Evolutionary conservation across 2,329 filamentous ascomycete species (phyloP), one percentile per base, ranked within the genome.

Genomic region (Diaporthe sp.): DNA sequence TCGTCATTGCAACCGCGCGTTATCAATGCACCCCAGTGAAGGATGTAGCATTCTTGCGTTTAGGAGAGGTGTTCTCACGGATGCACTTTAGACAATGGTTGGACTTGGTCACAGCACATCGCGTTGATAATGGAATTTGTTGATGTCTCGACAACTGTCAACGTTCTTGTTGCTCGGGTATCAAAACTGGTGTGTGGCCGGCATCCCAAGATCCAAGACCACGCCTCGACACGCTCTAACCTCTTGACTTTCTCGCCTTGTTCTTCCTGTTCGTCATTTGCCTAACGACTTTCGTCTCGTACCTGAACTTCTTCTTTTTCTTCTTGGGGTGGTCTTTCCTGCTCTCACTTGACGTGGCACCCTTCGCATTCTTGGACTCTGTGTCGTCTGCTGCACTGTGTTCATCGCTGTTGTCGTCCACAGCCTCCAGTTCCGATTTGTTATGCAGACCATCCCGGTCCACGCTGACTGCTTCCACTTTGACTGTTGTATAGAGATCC

Each of bases 401-500:
- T 13, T 81, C 81, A 15, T 84, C 83, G 7, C 84, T 82, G 15
- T 73, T 70, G 31, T 86, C 84, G n/a, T 84, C 83, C 13, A 83
- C 81, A 13, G 79, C 82, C 76, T 81, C 83, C 75, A 78, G 74
- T n/a, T 85, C 79, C 58, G 86, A 83, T 4, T 88, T 87, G 79
- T 90, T 92, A 75, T 91, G 88, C 65, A 97, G 85, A 0, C 94
- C 94, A 73, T 95, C 92, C 79, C 91, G 91, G 17, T 94, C 93
- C 22, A 97, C 90, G 77, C 93, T 93, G 79, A 99, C 95, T 15
- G 94, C 93, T 83, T 98, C 96, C 1, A 99, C 92, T 0, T 95
- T 98, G 37, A 99, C 97, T 0, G 95, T 98, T 0, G 97, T 98
- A 83, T 95, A 98, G 82, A 94, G 94, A 84, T 98, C 96, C 83